A percentile compares a stretch with the other conserved stretches of the same genome.
Evolutionary conservation across 768 basidiomycete genomes (phyloP).

Genomic region (Dacryopinax spathularia): DNA sequence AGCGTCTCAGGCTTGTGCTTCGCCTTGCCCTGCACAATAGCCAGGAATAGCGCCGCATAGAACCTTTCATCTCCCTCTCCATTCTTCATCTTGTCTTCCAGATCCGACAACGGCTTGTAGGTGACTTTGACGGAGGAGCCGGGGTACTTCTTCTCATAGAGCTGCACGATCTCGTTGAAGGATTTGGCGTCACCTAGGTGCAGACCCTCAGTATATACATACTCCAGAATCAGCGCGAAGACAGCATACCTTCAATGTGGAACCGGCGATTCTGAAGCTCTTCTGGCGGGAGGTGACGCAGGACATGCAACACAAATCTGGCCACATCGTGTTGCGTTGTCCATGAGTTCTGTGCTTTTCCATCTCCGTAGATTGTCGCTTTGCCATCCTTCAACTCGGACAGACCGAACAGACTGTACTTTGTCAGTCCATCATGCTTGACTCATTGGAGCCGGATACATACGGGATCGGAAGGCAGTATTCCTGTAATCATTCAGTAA

Average conservation of each 20-base stretch:
- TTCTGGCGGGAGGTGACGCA: not conserved
- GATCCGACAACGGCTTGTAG: not conserved
- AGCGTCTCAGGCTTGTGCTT: not conserved
- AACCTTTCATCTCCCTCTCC: not conserved
- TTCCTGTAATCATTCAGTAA: not conserved
- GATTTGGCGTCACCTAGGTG: not conserved
- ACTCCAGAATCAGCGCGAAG: not conserved
- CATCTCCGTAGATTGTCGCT: not conserved
- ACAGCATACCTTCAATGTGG: not conserved
- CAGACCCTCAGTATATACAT: not conserved
- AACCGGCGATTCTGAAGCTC: not conserved
- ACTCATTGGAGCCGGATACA: not conserved
- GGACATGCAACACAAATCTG: not conserved
- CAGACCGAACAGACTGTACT: not conserved
- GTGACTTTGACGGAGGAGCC: not conserved
- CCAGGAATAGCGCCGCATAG: not conserved
- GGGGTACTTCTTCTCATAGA: not conserved
- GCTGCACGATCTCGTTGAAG: not conserved
- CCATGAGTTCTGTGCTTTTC: not conserved
- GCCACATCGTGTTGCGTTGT: not conserved
- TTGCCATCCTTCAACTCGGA: not conserved
- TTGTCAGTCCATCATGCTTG: not conserved
- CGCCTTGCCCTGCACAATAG: not conserved
- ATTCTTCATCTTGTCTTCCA: not conserved
- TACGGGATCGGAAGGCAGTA: not conserved